Evolutionary conservation across 352 stramenopile genomes (phyloP).

Genomic region (Plasmopara viticola): DNA sequence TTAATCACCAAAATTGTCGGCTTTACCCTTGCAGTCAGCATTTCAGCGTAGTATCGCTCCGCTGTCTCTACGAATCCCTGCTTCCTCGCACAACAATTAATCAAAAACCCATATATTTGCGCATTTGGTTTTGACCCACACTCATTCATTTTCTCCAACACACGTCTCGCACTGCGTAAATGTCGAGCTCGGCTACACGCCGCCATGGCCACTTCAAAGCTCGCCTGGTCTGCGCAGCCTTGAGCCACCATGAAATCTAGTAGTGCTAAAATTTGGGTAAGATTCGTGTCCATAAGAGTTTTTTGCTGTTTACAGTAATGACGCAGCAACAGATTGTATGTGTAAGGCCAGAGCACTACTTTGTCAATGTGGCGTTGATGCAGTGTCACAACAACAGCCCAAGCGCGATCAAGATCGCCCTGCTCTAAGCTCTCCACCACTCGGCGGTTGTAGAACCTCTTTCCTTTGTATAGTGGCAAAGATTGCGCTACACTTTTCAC

Average conservation of each 20-base stretch:
- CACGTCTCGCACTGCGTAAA: slow-evolving; percentile 27
- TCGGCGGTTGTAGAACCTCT: slow-evolving; percentile 41
- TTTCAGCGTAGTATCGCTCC: slow-evolving; percentile 39
- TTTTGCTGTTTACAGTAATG: slow-evolving; percentile 35
- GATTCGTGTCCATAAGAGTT: slow-evolving; percentile 21
- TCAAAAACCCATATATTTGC: slow-evolving; percentile 51
- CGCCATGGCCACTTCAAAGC: slow-evolving; percentile 67
- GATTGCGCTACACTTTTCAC: slow-evolving; percentile 14
- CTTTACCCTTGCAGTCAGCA: slow-evolving; percentile 30
- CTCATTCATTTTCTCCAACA: slow-evolving; percentile 43
- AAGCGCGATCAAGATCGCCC: slow-evolving; percentile 24
- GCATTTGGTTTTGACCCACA: slow-evolving; percentile 20
- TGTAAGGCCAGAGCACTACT: slow-evolving; percentile 31
- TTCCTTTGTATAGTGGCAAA: slow-evolving; percentile 23
- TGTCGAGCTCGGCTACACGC: slow-evolving; percentile 46
- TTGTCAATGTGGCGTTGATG: slow-evolving; percentile 15
- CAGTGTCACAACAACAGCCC: slow-evolving; percentile 24
- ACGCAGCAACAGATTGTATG: slow-evolving; percentile 57
- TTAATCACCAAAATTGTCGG: slow-evolving; percentile 46
- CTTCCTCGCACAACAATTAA: slow-evolving; percentile 58
- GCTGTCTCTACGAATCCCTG: slow-evolving; percentile 27
- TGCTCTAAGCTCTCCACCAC: slow-evolving; percentile 27
- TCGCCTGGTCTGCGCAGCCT: slow-evolving; percentile 34
- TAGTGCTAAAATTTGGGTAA: slow-evolving; percentile 40
- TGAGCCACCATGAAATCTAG: slow-evolving; percentile 44